Evolutionary conservation across 2,329 filamentous ascomycete genomes (phyloP).

Genomic region (Xylaria arbuscula): DNA sequence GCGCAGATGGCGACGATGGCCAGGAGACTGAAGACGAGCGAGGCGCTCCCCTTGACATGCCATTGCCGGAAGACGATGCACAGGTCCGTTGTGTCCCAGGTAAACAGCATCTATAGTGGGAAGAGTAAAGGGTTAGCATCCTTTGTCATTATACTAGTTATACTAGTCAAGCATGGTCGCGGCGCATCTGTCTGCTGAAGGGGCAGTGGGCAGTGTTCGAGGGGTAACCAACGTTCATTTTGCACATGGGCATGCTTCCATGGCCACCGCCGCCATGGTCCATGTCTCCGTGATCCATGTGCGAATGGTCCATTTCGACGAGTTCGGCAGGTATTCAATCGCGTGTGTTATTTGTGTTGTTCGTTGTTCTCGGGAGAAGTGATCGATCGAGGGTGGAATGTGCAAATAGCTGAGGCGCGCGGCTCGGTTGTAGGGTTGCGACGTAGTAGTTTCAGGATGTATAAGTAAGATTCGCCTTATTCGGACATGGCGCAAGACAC

Average conservation of each 20-base stretch:
- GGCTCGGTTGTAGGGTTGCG: not conserved
- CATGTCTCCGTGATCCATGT: conserved; percentile 62
- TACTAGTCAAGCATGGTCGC: not conserved
- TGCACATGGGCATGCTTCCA: conserved; percentile 71
- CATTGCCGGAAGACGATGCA: conserved; percentile 96
- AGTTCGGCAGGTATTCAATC: not conserved
- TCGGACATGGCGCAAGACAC: too few relatives aligned
- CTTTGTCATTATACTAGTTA: not conserved
- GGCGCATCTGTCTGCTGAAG: not conserved
- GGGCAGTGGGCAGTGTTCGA: not conserved
- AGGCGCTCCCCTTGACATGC: conserved; percentile 80
- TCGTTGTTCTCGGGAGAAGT: not conserved
- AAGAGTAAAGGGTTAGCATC: conserved; percentile 22
- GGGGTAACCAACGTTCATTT: conserved; percentile 79
- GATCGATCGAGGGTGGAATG: conserved; percentile 6
- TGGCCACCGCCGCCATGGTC: conserved; percentile 65
- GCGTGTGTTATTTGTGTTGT: not conserved
- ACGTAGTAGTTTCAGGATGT: not conserved
- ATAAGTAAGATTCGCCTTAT: not conserved
- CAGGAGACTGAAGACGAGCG: conserved; percentile 83
- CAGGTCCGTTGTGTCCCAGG: conserved; percentile 91
- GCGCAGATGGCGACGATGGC: conserved; percentile 84
- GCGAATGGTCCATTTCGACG: conserved; percentile 53
- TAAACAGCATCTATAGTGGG: conserved; percentile 89
- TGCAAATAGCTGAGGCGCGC: not conserved